Evolutionary conservation across 495 filamentous ascomycete genomes (phyloP), one percentile per base, ranked within the genome.

Genomic region (Haplographium delicatum): DNA sequence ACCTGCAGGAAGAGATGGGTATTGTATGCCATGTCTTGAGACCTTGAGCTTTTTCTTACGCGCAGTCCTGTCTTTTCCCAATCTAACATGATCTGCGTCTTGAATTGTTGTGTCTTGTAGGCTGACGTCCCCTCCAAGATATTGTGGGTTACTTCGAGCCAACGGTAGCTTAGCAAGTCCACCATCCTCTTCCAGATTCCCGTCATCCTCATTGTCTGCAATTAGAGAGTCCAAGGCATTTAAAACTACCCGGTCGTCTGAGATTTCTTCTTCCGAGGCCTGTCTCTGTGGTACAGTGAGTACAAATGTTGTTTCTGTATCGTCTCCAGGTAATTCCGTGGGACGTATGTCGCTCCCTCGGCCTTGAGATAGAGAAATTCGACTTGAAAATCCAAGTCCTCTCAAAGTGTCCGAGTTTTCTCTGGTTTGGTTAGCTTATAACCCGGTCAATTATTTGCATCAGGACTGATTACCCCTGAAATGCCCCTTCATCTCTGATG

Each of bases 21-120:
- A 85, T 41, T 82, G 77, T 46, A 86, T 83, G 4, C 89, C 86
- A 57, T 87, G 70, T 47, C 76, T 73, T 2, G 89, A 91, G n/a
- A 86, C 59, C 53, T 81, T 76, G 38, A 72, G 75, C 56, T 73
- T 71, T 49, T 73, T 71, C 50, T 81, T 78, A 19, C 60, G 53
- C 20, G 11, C 6, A 3, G 15, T 27, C 16, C 55, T 46, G 16
- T 26, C 27, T 18, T 35, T 23, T 24, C 19, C 24, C 2, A 26
- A 33, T 22, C 50, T 16, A 35, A 9, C 26, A 8, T 30, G 5
- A 4, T 18, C 26, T 8, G 6, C 25, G 22, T 37, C 26, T 48
- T 47, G 15, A 8, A 28, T 5, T 25, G 22, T 46, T 10, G 43
- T 26, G 19, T 50, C 57, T 22, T 34, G 16, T 18, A 33, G 35